phyloP scores from a whole-genome alignment of 1,284 basidiomycete genomes.

The Lentinula novae-zelandiae region DNA sequence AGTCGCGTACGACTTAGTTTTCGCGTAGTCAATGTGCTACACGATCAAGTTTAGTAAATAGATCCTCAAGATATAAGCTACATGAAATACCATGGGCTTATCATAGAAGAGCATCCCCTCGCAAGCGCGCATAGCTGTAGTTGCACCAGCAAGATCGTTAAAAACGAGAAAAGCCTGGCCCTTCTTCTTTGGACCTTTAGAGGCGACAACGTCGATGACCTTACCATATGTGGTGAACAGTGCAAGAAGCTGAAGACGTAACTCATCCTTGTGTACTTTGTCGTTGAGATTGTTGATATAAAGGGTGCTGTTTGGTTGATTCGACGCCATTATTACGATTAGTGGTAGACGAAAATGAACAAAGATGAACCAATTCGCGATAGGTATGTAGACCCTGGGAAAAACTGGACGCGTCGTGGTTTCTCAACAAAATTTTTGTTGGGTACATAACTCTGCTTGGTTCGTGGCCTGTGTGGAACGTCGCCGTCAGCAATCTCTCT shows the following conservation, averaged over 20 bases:
- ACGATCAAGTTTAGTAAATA: slow-evolving; percentile 6
- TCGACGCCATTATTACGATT: slow-evolving; percentile 23
- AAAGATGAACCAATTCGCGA: slow-evolving; percentile 21
- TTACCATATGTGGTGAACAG: slow-evolving; percentile 94
- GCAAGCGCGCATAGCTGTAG: slow-evolving; percentile 86
- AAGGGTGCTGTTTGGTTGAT: slow-evolving; percentile 82
- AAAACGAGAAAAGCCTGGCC: slow-evolving; percentile 98
- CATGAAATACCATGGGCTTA: slow-evolving; percentile 72
- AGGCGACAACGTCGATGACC: slow-evolving; percentile 93
- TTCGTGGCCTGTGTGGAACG: not conserved
- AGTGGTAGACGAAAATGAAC: slow-evolving; percentile 28
- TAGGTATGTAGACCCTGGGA: not conserved
- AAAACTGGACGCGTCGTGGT: not conserved
- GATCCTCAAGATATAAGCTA: slow-evolving; percentile 9
- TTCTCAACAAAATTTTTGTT: not conserved
- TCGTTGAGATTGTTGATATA: slow-evolving; percentile 95
- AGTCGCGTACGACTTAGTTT: slow-evolving; percentile 81
- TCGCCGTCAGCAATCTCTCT: slow-evolving; percentile 3
- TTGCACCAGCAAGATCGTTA: slow-evolving; percentile 83
- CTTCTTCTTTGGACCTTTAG: slow-evolving; percentile 82
- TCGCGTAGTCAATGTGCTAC: slow-evolving; percentile 86
- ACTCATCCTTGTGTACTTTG: slow-evolving; percentile 92
- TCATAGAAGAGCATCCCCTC: slow-evolving; percentile 94
- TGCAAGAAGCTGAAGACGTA: slow-evolving; percentile 79
- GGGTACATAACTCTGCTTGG: not conserved